Evolutionary conservation across 768 basidiomycete genomes (phyloP).

Genomic region (Termitomyces sp.): DNA sequence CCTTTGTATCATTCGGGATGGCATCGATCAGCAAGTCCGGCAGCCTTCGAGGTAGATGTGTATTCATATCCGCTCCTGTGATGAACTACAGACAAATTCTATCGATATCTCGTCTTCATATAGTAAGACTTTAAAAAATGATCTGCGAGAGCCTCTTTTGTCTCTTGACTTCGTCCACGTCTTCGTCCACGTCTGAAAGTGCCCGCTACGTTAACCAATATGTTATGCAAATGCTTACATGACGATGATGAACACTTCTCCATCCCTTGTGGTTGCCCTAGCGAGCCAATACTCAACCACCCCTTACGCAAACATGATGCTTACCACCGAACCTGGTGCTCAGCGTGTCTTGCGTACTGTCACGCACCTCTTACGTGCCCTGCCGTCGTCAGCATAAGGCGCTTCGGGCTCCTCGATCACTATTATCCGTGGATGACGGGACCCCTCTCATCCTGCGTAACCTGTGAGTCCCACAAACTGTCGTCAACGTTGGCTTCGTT

Average conservation of each 20-base stretch:
- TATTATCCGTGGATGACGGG: conserved; percentile 8
- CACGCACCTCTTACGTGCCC: conserved; percentile 20
- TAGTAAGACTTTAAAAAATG: conserved; percentile 9
- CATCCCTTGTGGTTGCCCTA: conserved; percentile 29
- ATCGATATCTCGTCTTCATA: conserved; percentile 3
- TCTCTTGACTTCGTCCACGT: not conserved
- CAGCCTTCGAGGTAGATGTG: conserved; percentile 6
- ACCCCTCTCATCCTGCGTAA: conserved; percentile 10
- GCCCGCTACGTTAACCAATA: not conserved
- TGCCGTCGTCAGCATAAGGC: conserved; percentile 8
- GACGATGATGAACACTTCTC: conserved; percentile 19
- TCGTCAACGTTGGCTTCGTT: not conserved
- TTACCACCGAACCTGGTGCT: conserved; percentile 27
- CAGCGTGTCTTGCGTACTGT: conserved; percentile 24
- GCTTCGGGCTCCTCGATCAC: conserved; percentile 9
- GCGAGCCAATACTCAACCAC: conserved; percentile 20
- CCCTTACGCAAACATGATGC: conserved; percentile 26
- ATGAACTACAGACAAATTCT: not conserved
- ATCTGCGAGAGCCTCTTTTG: not conserved
- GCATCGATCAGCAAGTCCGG: conserved; percentile 12
- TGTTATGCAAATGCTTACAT: conserved; percentile 17
- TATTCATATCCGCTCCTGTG: conserved; percentile 14
- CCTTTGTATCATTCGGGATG: conserved; percentile 7
- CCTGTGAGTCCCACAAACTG: conserved; percentile 11
- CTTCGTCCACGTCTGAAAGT: not conserved